Evolutionary conservation across 1,284 basidiomycete genomes (phyloP).

Genomic region (Papiliotrema terrestris): DNA sequence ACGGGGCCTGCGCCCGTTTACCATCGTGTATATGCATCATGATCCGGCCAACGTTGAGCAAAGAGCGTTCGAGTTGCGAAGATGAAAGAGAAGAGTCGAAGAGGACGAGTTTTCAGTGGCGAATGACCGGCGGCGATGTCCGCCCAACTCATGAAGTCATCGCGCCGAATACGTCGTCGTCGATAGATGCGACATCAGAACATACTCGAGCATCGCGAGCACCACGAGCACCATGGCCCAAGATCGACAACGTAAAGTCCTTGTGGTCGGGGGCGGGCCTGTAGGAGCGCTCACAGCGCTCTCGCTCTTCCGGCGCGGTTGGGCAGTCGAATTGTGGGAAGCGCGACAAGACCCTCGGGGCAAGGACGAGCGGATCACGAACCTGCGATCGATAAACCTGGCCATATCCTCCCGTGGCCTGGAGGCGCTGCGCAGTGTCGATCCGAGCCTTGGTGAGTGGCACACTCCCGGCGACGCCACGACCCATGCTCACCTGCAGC

Average conservation of each 20-base stretch:
- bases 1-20: background rate
- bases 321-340: constrained; percentile 87
- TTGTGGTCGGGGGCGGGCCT: constrained; percentile 77
- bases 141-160: too few relatives aligned
- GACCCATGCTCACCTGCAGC: constrained; percentile 44
- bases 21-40: constrained; percentile 1
- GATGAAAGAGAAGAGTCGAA: background rate
- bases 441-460: constrained; percentile 57
- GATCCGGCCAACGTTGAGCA: background rate
- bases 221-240: background rate
- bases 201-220: too few relatives aligned
- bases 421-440: constrained; percentile 75
- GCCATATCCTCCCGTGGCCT: constrained; percentile 93
- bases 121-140: too few relatives aligned
- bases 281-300: constrained; percentile 91
- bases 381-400: constrained; percentile 83
- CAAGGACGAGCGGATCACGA: constrained; percentile 33
- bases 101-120: background rate
- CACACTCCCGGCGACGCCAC: background rate
- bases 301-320: constrained; percentile 80
- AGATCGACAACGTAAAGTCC: constrained; percentile 34
- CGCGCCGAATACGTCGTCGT: too few relatives aligned
- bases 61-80: too few relatives aligned
- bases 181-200: too few relatives aligned
- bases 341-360: constrained; percentile 58